Evolutionary conservation across 768 basidiomycete genomes (phyloP).

Genomic region (Hirschioporus abietinus): DNA sequence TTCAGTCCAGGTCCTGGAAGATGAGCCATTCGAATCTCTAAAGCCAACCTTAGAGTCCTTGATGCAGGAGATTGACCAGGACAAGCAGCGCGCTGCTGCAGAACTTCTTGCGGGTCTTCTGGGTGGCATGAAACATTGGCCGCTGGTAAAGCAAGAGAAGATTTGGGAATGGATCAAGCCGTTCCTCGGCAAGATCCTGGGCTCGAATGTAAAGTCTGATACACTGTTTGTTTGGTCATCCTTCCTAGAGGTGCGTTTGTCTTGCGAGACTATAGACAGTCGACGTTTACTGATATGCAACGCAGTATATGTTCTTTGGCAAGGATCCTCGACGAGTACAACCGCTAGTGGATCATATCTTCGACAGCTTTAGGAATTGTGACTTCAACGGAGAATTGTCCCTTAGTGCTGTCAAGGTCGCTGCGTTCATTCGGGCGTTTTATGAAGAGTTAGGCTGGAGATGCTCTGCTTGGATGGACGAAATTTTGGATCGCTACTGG

Average conservation of each 20-base stretch:
- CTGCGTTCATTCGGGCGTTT: constrained; percentile 63
- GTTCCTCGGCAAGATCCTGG: constrained; percentile 57
- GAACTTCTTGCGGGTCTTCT: constrained; percentile 77
- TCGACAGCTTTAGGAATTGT: constrained; percentile 54
- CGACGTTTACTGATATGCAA: background rate
- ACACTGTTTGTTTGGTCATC: constrained; percentile 76
- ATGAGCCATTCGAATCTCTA: constrained; percentile 59
- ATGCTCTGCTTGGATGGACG: constrained; percentile 73
- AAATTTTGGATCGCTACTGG: constrained; percentile 65
- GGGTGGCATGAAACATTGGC: constrained; percentile 80
- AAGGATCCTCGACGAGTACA: constrained; percentile 82
- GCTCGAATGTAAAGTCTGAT: constrained; percentile 74
- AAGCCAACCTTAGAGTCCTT: constrained; percentile 57
- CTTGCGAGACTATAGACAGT: constrained; percentile 7
- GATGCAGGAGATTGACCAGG: constrained; percentile 67
- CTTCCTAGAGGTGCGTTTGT: constrained; percentile 56
- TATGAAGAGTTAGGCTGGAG: constrained; percentile 76
- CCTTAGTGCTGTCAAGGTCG: constrained; percentile 69
- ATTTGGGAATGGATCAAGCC: constrained; percentile 83
- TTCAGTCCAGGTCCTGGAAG: constrained; percentile 73
- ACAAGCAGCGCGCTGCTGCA: constrained; percentile 84
- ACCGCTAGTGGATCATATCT: constrained; percentile 69
- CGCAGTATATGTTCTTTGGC: constrained; percentile 68
- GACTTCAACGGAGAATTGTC: constrained; percentile 83
- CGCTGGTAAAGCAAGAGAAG: constrained; percentile 54